These are phyloP conservation scores for Seminavis robusta DNA, from an alignment of 108 stramenopile species.

Conservation along the genomic window DNA sequence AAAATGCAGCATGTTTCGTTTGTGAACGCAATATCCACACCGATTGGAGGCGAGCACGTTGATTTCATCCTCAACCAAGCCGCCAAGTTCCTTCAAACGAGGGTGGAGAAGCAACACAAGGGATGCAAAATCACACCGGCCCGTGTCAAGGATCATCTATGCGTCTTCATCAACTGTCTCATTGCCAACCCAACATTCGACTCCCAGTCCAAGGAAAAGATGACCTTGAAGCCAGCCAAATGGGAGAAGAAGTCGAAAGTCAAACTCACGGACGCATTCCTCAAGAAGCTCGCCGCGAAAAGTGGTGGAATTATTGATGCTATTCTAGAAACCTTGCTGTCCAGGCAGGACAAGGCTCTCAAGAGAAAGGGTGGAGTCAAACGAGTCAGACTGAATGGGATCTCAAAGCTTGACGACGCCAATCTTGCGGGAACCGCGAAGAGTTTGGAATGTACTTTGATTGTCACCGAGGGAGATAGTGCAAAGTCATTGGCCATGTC, in stretches of 20 bases:
- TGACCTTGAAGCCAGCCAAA: slow-evolving; percentile 85
- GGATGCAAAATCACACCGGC: slow-evolving; percentile 76
- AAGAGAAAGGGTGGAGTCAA: slow-evolving; percentile 92
- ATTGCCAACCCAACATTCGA: slow-evolving; percentile 98
- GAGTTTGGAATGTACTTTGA: slow-evolving; percentile 92
- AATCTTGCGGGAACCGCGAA: slow-evolving; percentile 92
- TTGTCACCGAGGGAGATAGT: slow-evolving; percentile 95
- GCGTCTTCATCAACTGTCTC: slow-evolving; percentile 93
- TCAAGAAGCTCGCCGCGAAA: slow-evolving; percentile 89
- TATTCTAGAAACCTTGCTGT: slow-evolving; percentile 79
- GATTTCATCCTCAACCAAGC: slow-evolving; percentile 89
- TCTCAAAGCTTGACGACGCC: slow-evolving; percentile 94
- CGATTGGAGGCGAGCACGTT: slow-evolving; percentile 96
- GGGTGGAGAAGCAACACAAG: slow-evolving; percentile 94
- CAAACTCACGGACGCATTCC: slow-evolving; percentile 75
- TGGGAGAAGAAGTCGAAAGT: slow-evolving; percentile 38
- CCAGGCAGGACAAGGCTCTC: slow-evolving; percentile 87
- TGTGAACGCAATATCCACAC: slow-evolving; percentile 96
- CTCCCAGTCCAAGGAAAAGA: slow-evolving; percentile 96
- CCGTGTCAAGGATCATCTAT: slow-evolving; percentile 95
- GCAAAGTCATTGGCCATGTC: slow-evolving; percentile 93
- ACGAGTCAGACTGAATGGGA: slow-evolving; percentile 92
- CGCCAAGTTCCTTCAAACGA: slow-evolving; percentile 42
- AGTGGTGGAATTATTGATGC: slow-evolving; percentile 90
- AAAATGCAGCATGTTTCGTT: slow-evolving; percentile 96